Evolutionary conservation across 2,329 filamentous ascomycete species (phyloP), one percentile per base, ranked within the genome.

Genomic region (Fusarium nanum): DNA sequence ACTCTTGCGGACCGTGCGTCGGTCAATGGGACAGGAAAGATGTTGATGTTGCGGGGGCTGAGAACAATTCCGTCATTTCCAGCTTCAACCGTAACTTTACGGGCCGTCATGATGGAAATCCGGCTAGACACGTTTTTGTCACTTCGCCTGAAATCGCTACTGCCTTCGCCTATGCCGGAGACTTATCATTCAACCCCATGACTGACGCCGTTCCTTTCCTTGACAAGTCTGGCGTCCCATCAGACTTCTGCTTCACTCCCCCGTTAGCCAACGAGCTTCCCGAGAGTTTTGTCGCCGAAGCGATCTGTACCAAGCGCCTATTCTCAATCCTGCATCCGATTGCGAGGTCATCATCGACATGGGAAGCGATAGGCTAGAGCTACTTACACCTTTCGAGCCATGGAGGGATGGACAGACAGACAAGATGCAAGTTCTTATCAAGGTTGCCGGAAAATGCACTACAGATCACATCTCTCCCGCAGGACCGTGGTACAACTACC

Each of bases 401-500:
- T 81, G 79, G 78, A 7, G 56, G 6, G 41, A 47, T 7, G 74
- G 90, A 88, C 34, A 88, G 98, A 53, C 90, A 90, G 54, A 93
- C 1, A 28, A 27, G 2, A 58, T 58, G 48, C 4, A 45, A 20
- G 37, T 99, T n/a, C 91, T 99, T 14, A 94, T 97, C 86, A 98
- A 98, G 83, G 92, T 98, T 70, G 92, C 94, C 62, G 95, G 95
- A 67, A 97, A 98, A 83, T 98, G 95, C 86, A 98, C 95, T 55
- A 98, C 95, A 28, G 95, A 98, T 82, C 98, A 95, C 72, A 98
- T 98, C 81, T 98, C 93, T n/a, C 94, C 94, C 3, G 94, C 94
- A 1, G 94, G 94, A 3, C 94, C 93, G 9, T 97, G 94, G 94
- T 88, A 98, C 73, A 98, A 98, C 83, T 99, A 98, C 88, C 98